These are phyloP conservation scores for Blastobotrys petasosporus DNA, from an alignment of 1,139 yeast genomes.

Conservation along the genomic window DNA sequence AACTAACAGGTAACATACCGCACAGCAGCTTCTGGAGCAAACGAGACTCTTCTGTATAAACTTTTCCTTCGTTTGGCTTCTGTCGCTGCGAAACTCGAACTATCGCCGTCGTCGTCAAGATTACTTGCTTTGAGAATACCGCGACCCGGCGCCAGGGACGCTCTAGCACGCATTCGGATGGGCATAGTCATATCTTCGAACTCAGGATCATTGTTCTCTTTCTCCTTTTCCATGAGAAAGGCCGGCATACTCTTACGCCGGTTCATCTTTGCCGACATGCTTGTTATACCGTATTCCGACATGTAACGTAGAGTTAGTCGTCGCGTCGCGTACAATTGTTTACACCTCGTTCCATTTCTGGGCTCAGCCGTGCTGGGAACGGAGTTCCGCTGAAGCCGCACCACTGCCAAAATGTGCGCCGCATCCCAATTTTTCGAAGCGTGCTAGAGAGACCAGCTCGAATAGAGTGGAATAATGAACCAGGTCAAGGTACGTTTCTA, in stretches of 20 bases:
- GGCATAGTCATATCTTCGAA: conserved; percentile 15
- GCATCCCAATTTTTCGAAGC: background rate
- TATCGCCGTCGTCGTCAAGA: conserved; percentile 16
- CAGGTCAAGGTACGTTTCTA: too few species aligned
- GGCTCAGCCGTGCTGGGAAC: background rate
- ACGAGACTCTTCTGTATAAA: conserved; percentile 12
- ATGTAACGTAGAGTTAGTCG: background rate
- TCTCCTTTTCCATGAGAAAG: conserved; percentile 9
- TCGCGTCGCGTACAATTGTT: background rate
- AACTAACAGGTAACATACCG: conserved; percentile 7
- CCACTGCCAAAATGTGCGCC: background rate
- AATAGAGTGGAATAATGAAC: too few species aligned
- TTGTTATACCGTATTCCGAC: background rate
- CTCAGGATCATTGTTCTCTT: conserved; percentile 12
- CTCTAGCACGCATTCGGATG: conserved; percentile 8
- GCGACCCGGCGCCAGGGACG: conserved; percentile 14
- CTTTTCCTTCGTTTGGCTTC: conserved; percentile 9
- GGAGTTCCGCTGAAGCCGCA: background rate
- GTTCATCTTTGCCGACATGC: conserved; percentile 1
- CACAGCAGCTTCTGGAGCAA: conserved; percentile 15
- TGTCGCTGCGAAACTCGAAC: conserved; percentile 8
- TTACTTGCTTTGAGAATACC: conserved; percentile 15
- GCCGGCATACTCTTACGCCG: conserved; percentile 17
- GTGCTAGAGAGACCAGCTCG: too few species aligned
- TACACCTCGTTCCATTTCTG: conserved; percentile 3